These are phyloP conservation scores for Arabidopsis arenosa DNA, from an alignment of 345 rosid species.

Conservation along the genomic window DNA sequence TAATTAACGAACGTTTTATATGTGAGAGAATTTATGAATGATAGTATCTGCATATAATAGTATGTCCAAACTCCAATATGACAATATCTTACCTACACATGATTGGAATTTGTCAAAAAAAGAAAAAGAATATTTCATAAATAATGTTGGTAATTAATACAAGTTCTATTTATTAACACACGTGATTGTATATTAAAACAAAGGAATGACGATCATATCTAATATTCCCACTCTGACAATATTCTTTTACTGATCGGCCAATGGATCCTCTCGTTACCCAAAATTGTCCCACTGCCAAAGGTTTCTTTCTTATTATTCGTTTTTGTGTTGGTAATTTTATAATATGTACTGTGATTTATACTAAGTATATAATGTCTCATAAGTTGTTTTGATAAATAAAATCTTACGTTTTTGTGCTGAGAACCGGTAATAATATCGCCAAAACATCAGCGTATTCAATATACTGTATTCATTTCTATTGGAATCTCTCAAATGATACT, in stretches of 20 bases:
- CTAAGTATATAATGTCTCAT: not conserved
- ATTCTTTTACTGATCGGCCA: slow-evolving; percentile 45
- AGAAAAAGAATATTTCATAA: not conserved
- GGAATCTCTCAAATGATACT: not conserved
- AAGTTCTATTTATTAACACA: slow-evolving; percentile 35
- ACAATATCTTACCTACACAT: slow-evolving; percentile 23
- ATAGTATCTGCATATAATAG: not conserved
- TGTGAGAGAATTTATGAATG: no score
- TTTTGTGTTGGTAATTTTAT: not conserved
- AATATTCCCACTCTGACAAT: slow-evolving; percentile 45
- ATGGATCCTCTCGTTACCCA: slow-evolving; percentile 43
- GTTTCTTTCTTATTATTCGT: slow-evolving; percentile 13
- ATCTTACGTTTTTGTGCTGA: not conserved
- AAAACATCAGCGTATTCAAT: no score
- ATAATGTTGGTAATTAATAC: slow-evolving; percentile 23
- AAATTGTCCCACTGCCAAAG: slow-evolving; percentile 35
- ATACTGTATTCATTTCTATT: not conserved
- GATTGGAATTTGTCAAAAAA: slow-evolving; percentile 9
- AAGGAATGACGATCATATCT: slow-evolving; percentile 41
- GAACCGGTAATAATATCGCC: no score
- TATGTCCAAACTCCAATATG: not conserved
- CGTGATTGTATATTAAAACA: slow-evolving; percentile 42
- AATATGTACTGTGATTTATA: not conserved
- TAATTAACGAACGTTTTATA: no score
- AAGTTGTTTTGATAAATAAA: not conserved